Evolutionary conservation across 208 protist species (phyloP).

Genomic region (Trypanosoma lewisi): DNA sequence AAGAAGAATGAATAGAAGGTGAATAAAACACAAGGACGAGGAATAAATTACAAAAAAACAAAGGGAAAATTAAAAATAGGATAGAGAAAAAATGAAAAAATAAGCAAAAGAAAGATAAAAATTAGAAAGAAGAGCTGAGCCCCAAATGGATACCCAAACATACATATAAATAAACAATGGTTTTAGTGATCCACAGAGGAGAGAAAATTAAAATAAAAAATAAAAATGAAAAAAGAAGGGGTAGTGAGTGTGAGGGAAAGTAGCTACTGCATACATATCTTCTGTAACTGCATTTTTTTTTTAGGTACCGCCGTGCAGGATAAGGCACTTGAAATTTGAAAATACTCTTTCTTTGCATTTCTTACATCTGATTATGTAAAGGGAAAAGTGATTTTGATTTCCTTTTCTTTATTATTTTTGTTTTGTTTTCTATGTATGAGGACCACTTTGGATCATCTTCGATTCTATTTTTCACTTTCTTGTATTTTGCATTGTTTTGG

Average conservation of each 20-base stretch:
- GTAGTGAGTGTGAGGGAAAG: conserved; percentile 13
- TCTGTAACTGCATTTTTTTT: too few relatives aligned
- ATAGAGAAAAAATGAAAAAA: conserved; percentile 2
- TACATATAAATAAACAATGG: neutral
- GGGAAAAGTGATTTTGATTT: too few relatives aligned
- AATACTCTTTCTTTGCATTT: too few relatives aligned
- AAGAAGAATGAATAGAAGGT: conserved; percentile 5
- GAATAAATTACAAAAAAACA: conserved; percentile 12
- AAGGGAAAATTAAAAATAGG: conserved; percentile 15
- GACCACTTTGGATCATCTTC: too few relatives aligned
- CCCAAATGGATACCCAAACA: too few relatives aligned
- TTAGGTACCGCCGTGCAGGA: too few relatives aligned
- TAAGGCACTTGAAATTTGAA: too few relatives aligned
- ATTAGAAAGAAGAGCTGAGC: neutral
- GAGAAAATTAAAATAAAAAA: conserved; percentile 7
- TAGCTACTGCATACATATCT: neutral
- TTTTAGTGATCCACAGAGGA: conserved; percentile 12
- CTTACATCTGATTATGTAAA: too few relatives aligned
- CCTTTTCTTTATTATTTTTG: too few relatives aligned
- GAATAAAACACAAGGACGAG: conserved; percentile 13
- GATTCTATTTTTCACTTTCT: too few relatives aligned
- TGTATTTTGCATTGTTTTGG: too few relatives aligned
- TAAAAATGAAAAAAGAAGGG: conserved; percentile 6
- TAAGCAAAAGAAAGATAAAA: conserved; percentile 22
- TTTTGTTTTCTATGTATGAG: too few relatives aligned